Evolutionary conservation across 257 asterid genomes (phyloP).

Genomic region (Capsicum rhomboideum): DNA sequence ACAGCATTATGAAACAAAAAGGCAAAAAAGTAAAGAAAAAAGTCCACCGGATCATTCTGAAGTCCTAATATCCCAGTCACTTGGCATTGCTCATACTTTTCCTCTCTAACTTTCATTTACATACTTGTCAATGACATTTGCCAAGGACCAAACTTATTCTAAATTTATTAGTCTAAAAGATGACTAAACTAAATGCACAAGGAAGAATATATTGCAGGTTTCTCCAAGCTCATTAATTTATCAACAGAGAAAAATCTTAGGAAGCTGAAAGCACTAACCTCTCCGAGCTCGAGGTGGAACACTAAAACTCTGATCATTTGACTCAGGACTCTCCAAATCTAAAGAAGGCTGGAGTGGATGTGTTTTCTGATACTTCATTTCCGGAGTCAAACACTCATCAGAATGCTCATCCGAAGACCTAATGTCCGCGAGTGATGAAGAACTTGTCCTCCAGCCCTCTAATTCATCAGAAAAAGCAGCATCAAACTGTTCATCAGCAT

Average conservation of each 20-base stretch:
- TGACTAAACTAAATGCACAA: neutral
- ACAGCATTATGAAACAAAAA: neutral
- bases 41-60: neutral
- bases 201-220: neutral
- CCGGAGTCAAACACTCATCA: slow-evolving; percentile 45
- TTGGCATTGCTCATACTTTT: neutral
- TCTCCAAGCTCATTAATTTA: neutral
- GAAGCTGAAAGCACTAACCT: slow-evolving; percentile 35
- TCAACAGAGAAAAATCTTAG: neutral
- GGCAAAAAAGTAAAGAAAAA: neutral
- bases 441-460: slow-evolving; percentile 15
- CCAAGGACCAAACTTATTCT: neutral
- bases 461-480: slow-evolving; percentile 7
- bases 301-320: slow-evolving; percentile 24
- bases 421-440: slow-evolving; percentile 10
- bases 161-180: neutral
- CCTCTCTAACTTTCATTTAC: neutral
- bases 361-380: slow-evolving; percentile 11
- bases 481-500: slow-evolving; percentile 11
- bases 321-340: slow-evolving; percentile 23
- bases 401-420: slow-evolving; percentile 26
- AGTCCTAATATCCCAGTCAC: neutral
- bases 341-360: slow-evolving; percentile 29
- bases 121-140: neutral
- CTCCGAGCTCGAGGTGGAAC: slow-evolving; percentile 29